Conservation (phyloP, 2,329 filamentous ascomycete genomes). For the Neonectria faginata region DNA sequence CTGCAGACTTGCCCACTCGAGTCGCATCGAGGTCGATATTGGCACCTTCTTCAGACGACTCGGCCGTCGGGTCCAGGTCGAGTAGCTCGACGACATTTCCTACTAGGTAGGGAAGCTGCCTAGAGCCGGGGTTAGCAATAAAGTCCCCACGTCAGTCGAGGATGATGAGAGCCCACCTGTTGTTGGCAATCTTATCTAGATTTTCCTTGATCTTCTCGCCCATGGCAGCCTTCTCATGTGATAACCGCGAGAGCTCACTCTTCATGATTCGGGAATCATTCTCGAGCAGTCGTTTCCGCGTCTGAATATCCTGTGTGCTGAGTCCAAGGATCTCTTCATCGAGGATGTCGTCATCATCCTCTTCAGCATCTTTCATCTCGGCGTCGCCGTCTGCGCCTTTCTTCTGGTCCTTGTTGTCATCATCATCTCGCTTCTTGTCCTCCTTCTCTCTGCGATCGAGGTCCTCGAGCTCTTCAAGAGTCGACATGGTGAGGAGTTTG, state of each 20-base stretch:
- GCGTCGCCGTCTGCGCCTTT: constrained; percentile 77
- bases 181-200: constrained; percentile 98
- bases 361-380: constrained; percentile 89
- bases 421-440: constrained; percentile 65
- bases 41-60: constrained; percentile 96
- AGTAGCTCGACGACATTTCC: constrained; percentile 98
- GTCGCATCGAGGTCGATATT: constrained; percentile 99
- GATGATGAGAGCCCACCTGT: constrained; percentile 72
- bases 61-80: constrained; percentile 94
- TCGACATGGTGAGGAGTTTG: constrained; percentile 74
- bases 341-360: constrained; percentile 81
- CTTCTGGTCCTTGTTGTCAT: constrained; percentile 51
- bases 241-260: constrained; percentile 93
- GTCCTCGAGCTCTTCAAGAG: constrained; percentile 91
- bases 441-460: constrained; percentile 84
- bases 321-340: constrained; percentile 94
- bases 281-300: constrained; percentile 89
- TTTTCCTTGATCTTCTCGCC: constrained; percentile 99
- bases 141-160: background rate
- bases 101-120: constrained; percentile 97
- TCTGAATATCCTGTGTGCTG: constrained; percentile 94
- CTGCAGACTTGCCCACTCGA: constrained; percentile 95
- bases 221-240: constrained; percentile 96
- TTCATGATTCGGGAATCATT: constrained; percentile 99
- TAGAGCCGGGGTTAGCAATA: constrained; percentile 52